Evolutionary conservation across 78 protist genomes (phyloP), one percentile per base, ranked within the genome.

Genomic region (Polysphondylium violaceum): DNA sequence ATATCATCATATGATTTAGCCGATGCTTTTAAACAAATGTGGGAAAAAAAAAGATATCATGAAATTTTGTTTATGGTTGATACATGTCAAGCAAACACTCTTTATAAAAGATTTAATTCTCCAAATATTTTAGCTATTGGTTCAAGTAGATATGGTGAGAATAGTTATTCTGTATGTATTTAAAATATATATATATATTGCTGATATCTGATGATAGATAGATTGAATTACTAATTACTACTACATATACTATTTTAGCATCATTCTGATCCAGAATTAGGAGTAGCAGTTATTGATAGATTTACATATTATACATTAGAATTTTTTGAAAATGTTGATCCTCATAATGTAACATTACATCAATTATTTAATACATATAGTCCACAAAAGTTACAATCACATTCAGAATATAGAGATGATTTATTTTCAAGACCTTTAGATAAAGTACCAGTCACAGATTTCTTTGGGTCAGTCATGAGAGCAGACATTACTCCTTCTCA

Each of bases 11-110:
- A 43, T 31, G 99, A 97, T 51, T 60, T 97, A 8, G 95, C 97
- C 16, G 98, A 98, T 51, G 95, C 97, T 16, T 83, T 98, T 71
- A 89, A 85, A 63, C 98, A 97, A 67, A 97, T 97, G 98, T 25
- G 29, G 11, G 90, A 89, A 77, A 72, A 95, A 83, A 59, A 76
- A 74, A 65, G 97, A 61, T 97, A 94, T 94, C 86, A 92, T 29
- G 93, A 87, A 40, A 53, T 96, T n/a, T 58, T 97, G 51, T 91
- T 98, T 71, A 81, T 95, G 85, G 93, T 81, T 21, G 99, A 98
- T 90, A 98, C 99, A 7, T 98, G 99, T 56, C 99, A 98, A 64
- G 99, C 99, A 1, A 95, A 73, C 29, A 95, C 99, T 0, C 51
- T 97, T 56, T 33, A 36, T 87, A 59, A 56, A 47, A 21, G 64